Evolutionary conservation across 2,329 filamentous ascomycete genomes (phyloP), one percentile per base, ranked within the genome.

Genomic region (Verticillium nonalfalfae): DNA sequence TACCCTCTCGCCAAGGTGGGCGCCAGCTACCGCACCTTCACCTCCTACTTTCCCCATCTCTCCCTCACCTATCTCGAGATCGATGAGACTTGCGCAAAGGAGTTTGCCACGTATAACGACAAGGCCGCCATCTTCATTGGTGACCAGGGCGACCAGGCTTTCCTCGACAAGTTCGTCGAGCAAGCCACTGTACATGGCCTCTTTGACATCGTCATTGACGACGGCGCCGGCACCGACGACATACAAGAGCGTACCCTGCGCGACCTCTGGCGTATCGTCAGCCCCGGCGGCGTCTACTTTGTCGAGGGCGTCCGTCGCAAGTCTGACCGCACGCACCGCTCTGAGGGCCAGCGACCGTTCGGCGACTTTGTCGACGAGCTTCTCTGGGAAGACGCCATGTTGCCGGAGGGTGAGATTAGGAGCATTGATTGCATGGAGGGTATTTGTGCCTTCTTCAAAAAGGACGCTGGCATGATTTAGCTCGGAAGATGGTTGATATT

Each of bases 61-160:
- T 72, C 78, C 34, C 68, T 79, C 18, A 77, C 77, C 64, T 77
- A 74, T 61, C 76, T 79, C 61, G 76, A 78, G 58, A 73, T 71
- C 60, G 71, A 79, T 60, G 69, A 64, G 9, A 65, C 62, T 3
- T 79, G 76, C 59, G 75, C 71, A 4, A 63, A 70, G 35, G 71
- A 72, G 35, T 76, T 73, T 70, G 70, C 71, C 6, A 62, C 68
- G 56, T 72, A 74, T 26, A 74, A 69, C 1, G 67, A 66, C 2
- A 71, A 69, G 6, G 74, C 73, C 1, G 76, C 73, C 33, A 73
- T 79, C 50, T 77, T 74, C 63, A 66, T 72, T 5, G 75, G 77
- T 3, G 73, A 78, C 60, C 77, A 78, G 58, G 74, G 73, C 7
- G 72, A 77, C 58, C 63, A 66, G 2, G 56, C 58, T 0, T 77